Conservation (phyloP, 352 stramenopile species). For the Proteromonas lacertae region DNA sequence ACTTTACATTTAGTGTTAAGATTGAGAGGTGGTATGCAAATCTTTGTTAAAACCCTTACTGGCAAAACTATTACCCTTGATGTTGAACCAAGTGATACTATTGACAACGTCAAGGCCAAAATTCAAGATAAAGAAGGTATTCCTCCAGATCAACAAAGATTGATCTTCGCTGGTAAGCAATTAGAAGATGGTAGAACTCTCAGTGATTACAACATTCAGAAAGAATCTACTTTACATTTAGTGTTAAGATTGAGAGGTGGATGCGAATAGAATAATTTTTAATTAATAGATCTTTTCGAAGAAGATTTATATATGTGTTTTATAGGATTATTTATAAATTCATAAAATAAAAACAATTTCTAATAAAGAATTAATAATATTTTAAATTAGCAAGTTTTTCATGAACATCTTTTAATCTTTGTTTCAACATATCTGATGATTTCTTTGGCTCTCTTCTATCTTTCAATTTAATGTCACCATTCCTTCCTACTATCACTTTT, state of each 20-base stretch:
- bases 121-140: conserved; percentile 99
- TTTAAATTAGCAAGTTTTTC: too few relatives aligned
- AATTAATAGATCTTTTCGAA: too few relatives aligned
- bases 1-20: conserved; percentile 2
- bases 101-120: conserved; percentile 99
- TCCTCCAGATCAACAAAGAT: conserved; percentile 90
- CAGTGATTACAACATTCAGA: conserved; percentile 2
- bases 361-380: too few relatives aligned
- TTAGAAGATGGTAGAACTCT: conserved; percentile 70
- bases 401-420: too few relatives aligned
- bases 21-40: conserved; percentile 20
- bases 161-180: conserved; percentile 99
- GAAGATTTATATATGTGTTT: too few relatives aligned
- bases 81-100: conserved; percentile 91
- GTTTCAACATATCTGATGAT: too few relatives aligned
- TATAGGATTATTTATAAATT: too few relatives aligned
- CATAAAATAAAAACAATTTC: too few relatives aligned
- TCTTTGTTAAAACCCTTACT: conserved; percentile 61
- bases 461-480: too few relatives aligned
- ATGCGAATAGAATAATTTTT: too few relatives aligned
- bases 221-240: conserved; percentile 48
- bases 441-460: too few relatives aligned
- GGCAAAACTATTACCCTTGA: conserved; percentile 97
- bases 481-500: too few relatives aligned
- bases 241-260: conserved; percentile 26